These are phyloP conservation scores for Acanthamoeba divionensis DNA, from an alignment of 208 protist species.

Conservation along the genomic window DNA sequence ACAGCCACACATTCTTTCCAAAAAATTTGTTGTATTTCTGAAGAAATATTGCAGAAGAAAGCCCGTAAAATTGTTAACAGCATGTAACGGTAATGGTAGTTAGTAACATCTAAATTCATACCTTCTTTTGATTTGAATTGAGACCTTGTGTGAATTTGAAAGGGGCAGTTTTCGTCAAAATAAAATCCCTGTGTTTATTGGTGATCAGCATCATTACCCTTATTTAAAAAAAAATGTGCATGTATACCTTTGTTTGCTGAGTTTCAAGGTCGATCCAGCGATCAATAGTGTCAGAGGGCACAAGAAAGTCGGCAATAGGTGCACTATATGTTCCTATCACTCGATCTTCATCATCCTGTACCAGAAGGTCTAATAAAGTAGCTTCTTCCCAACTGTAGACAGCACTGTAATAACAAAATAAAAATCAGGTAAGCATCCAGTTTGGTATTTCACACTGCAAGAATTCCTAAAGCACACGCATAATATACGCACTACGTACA, in stretches of 20 bases:
- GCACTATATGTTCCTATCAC: neutral
- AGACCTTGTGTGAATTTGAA: neutral
- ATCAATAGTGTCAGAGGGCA: neutral
- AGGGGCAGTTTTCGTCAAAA: neutral
- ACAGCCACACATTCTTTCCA: slow-evolving; percentile 24
- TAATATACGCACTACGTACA: neutral
- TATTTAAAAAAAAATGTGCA: neutral
- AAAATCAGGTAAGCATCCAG: neutral
- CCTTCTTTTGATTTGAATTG: slow-evolving; percentile 14
- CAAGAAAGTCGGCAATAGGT: neutral
- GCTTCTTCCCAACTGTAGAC: neutral
- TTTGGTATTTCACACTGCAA: neutral
- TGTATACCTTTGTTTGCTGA: neutral
- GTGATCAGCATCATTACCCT: neutral
- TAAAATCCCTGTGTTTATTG: neutral
- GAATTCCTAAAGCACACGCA: neutral
- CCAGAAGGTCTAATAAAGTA: neutral
- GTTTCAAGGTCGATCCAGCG: neutral
- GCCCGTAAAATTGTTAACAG: neutral
- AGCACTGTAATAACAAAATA: neutral
- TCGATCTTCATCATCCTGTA: neutral
- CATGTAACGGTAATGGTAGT: neutral
- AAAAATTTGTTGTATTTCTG: slow-evolving; percentile 38
- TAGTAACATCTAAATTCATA: neutral
- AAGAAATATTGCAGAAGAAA: neutral